phyloP scores from a whole-genome alignment of 805 yeast genomes.

The Diddensiella transvaalensis region DNA sequence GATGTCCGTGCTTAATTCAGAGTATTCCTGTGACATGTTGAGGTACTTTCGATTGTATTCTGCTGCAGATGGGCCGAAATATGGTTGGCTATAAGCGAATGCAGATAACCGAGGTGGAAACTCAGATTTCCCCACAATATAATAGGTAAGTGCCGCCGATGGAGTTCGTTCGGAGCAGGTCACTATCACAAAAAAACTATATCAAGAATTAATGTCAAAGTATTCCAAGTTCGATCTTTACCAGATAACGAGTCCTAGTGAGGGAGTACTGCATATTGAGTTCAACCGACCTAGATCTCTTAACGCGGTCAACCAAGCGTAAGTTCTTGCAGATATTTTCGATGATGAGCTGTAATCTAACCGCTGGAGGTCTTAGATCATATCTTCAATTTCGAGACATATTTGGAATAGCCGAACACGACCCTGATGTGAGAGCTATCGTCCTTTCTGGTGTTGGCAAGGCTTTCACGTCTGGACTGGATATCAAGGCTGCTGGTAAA shows the following conservation, averaged over 20 bases:
- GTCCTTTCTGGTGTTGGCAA: constrained; percentile 57
- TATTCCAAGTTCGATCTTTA: constrained; percentile 21
- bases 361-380: constrained; percentile 29
- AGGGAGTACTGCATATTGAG: constrained; percentile 53
- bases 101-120: background rate
- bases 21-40: constrained; percentile 1
- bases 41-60: background rate
- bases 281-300: constrained; percentile 57
- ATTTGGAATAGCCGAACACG: constrained; percentile 43
- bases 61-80: background rate
- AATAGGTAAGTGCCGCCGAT: background rate
- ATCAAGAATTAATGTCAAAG: constrained; percentile 15
- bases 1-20: constrained; percentile 11
- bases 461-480: constrained; percentile 62
- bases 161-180: no score
- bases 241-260: constrained; percentile 39
- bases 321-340: constrained; percentile 4
- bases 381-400: constrained; percentile 57
- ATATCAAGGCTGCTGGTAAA: constrained; percentile 38
- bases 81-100: no score
- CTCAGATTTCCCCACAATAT: background rate
- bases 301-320: constrained; percentile 53
- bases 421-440: constrained; percentile 47
- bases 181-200: no score
- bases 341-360: background rate